A percentile compares a stretch with the other conserved stretches of the same genome.
phyloP scores from a whole-genome alignment of 805 yeast species.

The Saccharomyces mikatae region DNA sequence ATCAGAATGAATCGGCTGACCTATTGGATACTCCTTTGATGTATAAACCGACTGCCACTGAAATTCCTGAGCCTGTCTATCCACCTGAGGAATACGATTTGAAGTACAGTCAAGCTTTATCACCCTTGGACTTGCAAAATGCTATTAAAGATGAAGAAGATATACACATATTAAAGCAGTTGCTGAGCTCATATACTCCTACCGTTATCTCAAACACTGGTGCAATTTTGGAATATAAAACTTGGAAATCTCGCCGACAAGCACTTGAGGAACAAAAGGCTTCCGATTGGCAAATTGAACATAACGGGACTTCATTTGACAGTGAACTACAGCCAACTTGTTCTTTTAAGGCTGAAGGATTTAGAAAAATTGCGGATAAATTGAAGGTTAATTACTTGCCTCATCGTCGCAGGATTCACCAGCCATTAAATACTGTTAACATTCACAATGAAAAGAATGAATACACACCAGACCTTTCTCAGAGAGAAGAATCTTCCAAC shows the following conservation, averaged over 20 bases:
- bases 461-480: slow-evolving; percentile 7
- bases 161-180: slow-evolving; percentile 41
- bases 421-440: slow-evolving; percentile 68
- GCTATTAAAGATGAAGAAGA: slow-evolving; percentile 73
- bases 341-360: slow-evolving; percentile 67
- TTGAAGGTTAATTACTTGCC: slow-evolving; percentile 72
- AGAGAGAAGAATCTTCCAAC: slow-evolving; percentile 15
- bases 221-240: slow-evolving; percentile 10
- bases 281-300: slow-evolving; percentile 15
- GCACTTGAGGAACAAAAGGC: slow-evolving; percentile 4
- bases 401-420: slow-evolving; percentile 61
- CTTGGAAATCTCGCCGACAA: slow-evolving; percentile 22
- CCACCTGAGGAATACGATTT: slow-evolving; percentile 28
- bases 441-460: slow-evolving; percentile 43
- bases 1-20: slow-evolving; percentile 3
- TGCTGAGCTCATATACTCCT: slow-evolving; percentile 24
- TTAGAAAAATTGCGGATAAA: slow-evolving; percentile 60
- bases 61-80: slow-evolving; percentile 48
- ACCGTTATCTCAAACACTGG: neutral
- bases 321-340: slow-evolving; percentile 34
- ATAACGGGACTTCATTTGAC: slow-evolving; percentile 23
- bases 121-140: slow-evolving; percentile 42
- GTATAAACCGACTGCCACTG: slow-evolving; percentile 45
- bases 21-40: slow-evolving; percentile 21
- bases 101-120: slow-evolving; percentile 1